These are phyloP conservation scores for Ploettnerulaceae sp. DNA, from an alignment of 2,329 filamentous ascomycete species.

Conservation along the genomic window DNA sequence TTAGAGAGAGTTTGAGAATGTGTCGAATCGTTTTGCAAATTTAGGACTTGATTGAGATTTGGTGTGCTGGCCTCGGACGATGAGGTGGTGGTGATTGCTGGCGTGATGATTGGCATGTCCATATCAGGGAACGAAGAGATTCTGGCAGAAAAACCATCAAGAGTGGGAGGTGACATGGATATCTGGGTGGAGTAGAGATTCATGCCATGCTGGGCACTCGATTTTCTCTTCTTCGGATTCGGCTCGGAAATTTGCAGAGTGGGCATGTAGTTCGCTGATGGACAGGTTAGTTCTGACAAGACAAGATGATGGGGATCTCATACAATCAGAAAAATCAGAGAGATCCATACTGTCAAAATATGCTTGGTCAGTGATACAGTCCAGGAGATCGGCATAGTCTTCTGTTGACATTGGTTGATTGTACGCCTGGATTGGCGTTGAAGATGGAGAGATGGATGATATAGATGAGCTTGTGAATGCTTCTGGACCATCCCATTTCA, in stretches of 20 bases:
- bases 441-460: constrained; percentile 5
- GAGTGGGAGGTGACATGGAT: constrained; percentile 6
- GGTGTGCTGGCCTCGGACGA: constrained; percentile 7
- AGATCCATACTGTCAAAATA: constrained; percentile 15
- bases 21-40: constrained; percentile 1
- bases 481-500: constrained; percentile 1
- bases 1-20: constrained; percentile 12
- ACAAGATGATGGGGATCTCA: neutral
- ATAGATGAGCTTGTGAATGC: constrained; percentile 1
- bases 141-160: constrained; percentile 2
- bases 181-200: constrained; percentile 2
- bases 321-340: constrained; percentile 14
- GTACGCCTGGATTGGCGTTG: constrained; percentile 5
- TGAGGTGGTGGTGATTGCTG: constrained; percentile 4
- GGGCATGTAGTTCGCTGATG: constrained; percentile 5
- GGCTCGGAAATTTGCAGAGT: constrained; percentile 2
- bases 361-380: constrained; percentile 14
- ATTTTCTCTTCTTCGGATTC: constrained; percentile 16
- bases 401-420: constrained; percentile 10
- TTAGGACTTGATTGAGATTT: neutral
- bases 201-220: neutral
- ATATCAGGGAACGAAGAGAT: constrained; percentile 15
- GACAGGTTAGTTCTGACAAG: neutral
- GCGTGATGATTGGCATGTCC: constrained; percentile 10
- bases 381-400: constrained; percentile 13